phyloP scores from a whole-genome alignment of 176 grass and related monocot species.

The Luzula sylvatica region DNA sequence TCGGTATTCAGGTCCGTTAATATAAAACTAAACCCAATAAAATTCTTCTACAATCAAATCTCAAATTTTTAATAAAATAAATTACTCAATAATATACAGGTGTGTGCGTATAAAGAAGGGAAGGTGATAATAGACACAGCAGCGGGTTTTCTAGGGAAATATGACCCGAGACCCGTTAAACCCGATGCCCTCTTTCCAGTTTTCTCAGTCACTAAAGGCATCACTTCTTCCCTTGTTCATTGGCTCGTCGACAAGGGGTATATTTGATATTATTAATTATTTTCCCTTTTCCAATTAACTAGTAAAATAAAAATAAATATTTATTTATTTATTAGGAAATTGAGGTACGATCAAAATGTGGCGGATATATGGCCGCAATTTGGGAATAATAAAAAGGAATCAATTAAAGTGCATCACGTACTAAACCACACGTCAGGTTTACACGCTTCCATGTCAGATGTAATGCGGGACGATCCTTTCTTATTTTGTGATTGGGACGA shows the following conservation, averaged over 20 bases:
- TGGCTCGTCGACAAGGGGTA: conserved; percentile 95
- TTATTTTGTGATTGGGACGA: conserved; percentile 86
- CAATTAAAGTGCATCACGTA: conserved; percentile 89
- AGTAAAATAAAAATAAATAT: not conserved
- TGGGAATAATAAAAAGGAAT: conserved; percentile 48
- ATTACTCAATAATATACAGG: too few species aligned
- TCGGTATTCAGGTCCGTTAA: conserved; percentile 80
- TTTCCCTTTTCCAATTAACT: too few species aligned
- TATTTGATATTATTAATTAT: too few species aligned
- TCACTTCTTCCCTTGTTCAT: conserved; percentile 88
- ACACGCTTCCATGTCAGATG: conserved; percentile 71
- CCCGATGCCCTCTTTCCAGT: conserved; percentile 94
- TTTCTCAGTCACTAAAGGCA: conserved; percentile 95
- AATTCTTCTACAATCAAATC: too few species aligned
- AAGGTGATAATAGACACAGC: conserved; percentile 97
- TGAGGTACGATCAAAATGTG: conserved; percentile 77
- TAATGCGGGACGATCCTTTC: conserved; percentile 48
- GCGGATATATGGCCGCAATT: conserved; percentile 91
- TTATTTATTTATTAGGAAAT: conserved; percentile 43
- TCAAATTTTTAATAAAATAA: too few species aligned
- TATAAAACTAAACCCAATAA: not conserved
- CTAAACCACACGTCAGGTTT: conserved; percentile 93
- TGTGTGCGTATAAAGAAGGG: conserved; percentile 97
- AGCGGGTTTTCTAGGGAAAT: conserved; percentile 74
- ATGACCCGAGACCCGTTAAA: conserved; percentile 84